These are phyloP conservation scores for Colletotrichum lupini DNA, from an alignment of 2,329 filamentous ascomycete genomes.

Conservation along the genomic window DNA sequence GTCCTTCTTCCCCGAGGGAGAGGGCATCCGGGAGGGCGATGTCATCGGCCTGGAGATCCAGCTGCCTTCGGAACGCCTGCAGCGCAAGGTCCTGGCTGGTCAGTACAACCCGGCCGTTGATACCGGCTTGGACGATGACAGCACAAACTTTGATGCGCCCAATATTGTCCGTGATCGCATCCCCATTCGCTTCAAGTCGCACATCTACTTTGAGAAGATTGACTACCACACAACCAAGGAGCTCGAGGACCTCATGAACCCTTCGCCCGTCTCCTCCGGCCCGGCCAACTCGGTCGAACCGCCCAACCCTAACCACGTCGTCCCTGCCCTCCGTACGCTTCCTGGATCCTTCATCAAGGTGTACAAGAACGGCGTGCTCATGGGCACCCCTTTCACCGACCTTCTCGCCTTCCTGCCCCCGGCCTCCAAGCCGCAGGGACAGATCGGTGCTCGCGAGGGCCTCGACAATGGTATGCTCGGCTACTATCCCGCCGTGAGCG, in stretches of 20 bases:
- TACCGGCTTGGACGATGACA: conserved; percentile 66
- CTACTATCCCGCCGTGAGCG: conserved; percentile 93
- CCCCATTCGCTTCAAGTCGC: conserved; percentile 92
- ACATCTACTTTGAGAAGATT: conserved; percentile 93
- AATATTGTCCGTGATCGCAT: conserved; percentile 96
- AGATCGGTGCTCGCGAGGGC: conserved; percentile 83
- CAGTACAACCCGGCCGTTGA: conserved; percentile 90
- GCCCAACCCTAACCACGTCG: conserved; percentile 78
- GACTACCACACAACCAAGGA: conserved; percentile 91
- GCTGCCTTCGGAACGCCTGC: conserved; percentile 84
- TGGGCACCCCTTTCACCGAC: conserved; percentile 89
- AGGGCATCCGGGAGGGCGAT: conserved; percentile 88
- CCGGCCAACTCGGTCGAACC: conserved; percentile 61
- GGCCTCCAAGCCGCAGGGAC: conserved; percentile 78
- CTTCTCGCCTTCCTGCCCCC: conserved; percentile 92
- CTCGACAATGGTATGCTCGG: conserved; percentile 95
- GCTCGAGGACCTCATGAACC: conserved; percentile 85
- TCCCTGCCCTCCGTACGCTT: conserved; percentile 83
- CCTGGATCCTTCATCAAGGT: conserved; percentile 88
- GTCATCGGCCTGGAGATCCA: conserved; percentile 95
- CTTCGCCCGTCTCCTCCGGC: conserved; percentile 62
- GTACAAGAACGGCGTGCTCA: conserved; percentile 89
- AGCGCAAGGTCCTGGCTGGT: conserved; percentile 88
- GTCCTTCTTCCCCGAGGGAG: conserved; percentile 83
- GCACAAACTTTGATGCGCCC: conserved; percentile 66